Percentiles rank a stretch among this genome's conserved stretches.
phyloP scores from a whole-genome alignment of 495 filamentous ascomycete species.

The Penicillium odoratum region DNA sequence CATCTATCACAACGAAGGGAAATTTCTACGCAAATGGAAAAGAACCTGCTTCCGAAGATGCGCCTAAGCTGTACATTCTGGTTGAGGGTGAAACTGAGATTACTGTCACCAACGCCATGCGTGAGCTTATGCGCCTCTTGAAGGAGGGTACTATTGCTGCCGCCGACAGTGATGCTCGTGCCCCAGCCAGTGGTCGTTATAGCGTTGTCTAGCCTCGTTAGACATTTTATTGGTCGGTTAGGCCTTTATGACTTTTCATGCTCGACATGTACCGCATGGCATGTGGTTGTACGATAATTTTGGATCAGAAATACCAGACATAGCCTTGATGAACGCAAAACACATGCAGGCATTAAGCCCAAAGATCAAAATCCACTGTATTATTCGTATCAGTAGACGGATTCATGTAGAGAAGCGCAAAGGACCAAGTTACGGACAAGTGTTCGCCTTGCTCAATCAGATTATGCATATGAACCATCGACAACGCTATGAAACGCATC shows the following conservation, averaged over 20 bases:
- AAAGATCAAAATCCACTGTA: not conserved
- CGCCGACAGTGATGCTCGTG: constrained; percentile 77
- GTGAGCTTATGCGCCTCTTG: constrained; percentile 81
- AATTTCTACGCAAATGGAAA: constrained; percentile 84
- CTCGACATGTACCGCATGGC: constrained; percentile 5
- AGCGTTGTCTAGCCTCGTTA: constrained; percentile 66
- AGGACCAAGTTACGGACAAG: not conserved
- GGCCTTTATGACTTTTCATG: not conserved
- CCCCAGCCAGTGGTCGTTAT: constrained; percentile 82
- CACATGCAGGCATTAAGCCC: not conserved
- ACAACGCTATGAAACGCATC: not conserved
- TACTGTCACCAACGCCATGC: constrained; percentile 87
- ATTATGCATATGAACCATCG: not conserved
- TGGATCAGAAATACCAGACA: not conserved
- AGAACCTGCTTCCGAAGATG: constrained; percentile 67
- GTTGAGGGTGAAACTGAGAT: constrained; percentile 97
- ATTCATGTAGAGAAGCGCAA: not conserved
- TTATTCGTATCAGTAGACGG: not conserved
- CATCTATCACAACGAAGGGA: constrained; percentile 96
- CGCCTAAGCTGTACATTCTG: constrained; percentile 92
- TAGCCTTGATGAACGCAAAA: not conserved
- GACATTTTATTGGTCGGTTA: not conserved
- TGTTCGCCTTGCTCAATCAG: too few species aligned
- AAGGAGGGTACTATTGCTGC: constrained; percentile 93
- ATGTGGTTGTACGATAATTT: constrained; percentile 23